Evolutionary conservation across 352 stramenopile genomes (phyloP).

Genomic region (Pythium guiyangense): DNA sequence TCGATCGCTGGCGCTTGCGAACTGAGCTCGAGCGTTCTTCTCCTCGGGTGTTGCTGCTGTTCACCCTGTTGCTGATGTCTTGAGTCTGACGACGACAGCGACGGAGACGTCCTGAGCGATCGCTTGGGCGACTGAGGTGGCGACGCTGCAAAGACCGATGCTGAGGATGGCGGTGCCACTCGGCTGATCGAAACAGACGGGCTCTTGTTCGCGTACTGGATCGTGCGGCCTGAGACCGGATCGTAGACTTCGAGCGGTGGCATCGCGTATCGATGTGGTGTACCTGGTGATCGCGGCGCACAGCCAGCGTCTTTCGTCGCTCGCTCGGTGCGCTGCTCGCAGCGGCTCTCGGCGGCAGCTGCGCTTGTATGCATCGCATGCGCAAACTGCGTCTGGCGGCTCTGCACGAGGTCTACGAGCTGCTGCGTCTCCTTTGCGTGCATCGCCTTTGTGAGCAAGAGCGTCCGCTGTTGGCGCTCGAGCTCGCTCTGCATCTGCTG

Average conservation of each 20-base stretch:
- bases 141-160: slow-evolving; percentile 2
- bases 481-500: slow-evolving; percentile 27
- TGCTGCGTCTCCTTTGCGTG: slow-evolving; percentile 68
- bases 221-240: slow-evolving; percentile 29
- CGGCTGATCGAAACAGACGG: slow-evolving; percentile 13
- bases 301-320: background rate
- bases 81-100: background rate
- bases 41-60: background rate
- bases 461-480: slow-evolving; percentile 24
- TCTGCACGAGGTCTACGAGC: slow-evolving; percentile 35
- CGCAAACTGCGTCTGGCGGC: slow-evolving; percentile 32
- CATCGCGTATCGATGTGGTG: background rate
- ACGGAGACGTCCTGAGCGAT: background rate
- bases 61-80: background rate
- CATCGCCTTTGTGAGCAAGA: slow-evolving; percentile 56
- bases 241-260: slow-evolving; percentile 33
- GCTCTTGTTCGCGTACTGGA: slow-evolving; percentile 16
- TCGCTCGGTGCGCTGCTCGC: background rate
- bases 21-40: background rate
- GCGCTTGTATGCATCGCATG: slow-evolving; percentile 26
- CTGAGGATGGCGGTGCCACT: background rate
- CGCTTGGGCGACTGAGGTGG: slow-evolving; percentile 5
- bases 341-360: background rate
- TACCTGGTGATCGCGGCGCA: background rate
- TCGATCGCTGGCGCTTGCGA: background rate